Evolutionary conservation across 1,139 yeast genomes (phyloP).

Genomic region (Insectozyma bohioensis): DNA sequence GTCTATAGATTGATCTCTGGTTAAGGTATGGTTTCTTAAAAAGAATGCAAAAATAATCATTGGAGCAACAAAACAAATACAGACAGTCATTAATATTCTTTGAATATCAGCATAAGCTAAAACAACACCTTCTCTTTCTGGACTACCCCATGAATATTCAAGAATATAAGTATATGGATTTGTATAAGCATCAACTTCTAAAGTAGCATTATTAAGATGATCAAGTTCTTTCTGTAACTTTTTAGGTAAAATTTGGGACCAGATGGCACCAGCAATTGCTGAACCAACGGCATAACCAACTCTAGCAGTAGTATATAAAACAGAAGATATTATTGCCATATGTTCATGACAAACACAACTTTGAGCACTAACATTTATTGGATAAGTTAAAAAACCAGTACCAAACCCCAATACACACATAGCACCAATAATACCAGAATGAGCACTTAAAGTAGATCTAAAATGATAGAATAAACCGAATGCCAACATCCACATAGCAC

Average conservation of each 20-base stretch:
- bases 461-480: constrained; percentile 34
- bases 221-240: constrained; percentile 14
- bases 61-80: constrained; percentile 34
- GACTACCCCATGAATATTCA: constrained; percentile 32
- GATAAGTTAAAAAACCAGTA: constrained; percentile 37
- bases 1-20: constrained; percentile 22
- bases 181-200: constrained; percentile 29
- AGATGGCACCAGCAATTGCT: constrained; percentile 39
- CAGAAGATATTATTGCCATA: constrained; percentile 36
- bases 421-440: constrained; percentile 36
- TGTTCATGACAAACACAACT: constrained; percentile 37
- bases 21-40: constrained; percentile 34
- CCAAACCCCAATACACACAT: constrained; percentile 36
- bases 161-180: constrained; percentile 29
- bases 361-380: constrained; percentile 33
- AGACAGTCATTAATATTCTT: constrained; percentile 30
- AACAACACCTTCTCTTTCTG: constrained; percentile 31
- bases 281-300: constrained; percentile 38
- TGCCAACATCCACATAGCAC: constrained; percentile 35
- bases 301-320: constrained; percentile 33
- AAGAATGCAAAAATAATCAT: constrained; percentile 30
- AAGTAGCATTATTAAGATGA: constrained; percentile 14
- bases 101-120: constrained; percentile 35
- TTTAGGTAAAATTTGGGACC: constrained; percentile 32
- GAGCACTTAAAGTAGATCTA: constrained; percentile 30